Conservation (phyloP, 495 filamentous ascomycete species). For the Aspergillus cavernicola region DNA sequence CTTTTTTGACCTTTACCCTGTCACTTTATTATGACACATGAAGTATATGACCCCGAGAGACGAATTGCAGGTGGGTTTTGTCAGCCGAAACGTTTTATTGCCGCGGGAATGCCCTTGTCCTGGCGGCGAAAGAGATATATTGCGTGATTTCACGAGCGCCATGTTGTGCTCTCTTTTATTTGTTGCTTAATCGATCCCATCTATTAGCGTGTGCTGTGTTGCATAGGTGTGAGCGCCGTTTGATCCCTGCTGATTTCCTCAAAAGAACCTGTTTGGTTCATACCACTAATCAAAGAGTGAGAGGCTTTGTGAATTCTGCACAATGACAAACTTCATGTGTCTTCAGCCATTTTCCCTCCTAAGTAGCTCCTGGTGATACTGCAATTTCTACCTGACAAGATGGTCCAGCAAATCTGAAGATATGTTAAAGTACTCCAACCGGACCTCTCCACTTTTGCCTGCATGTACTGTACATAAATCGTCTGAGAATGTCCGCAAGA, state of each 20-base stretch:
- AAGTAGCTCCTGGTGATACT: no score
- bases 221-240: constrained; percentile 4
- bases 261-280: background rate
- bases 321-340: background rate
- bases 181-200: background rate
- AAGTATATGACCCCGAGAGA: background rate
- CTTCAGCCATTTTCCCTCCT: background rate
- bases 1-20: background rate
- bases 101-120: background rate
- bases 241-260: background rate
- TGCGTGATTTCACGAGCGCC: background rate
- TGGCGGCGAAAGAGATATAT: background rate
- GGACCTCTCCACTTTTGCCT: background rate
- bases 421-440: no score
- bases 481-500: background rate
- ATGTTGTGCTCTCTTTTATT: background rate
- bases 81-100: background rate
- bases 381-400: no score
- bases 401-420: no score
- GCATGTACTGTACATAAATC: background rate
- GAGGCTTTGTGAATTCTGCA: background rate
- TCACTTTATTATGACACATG: constrained; percentile 1
- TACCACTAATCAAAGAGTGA: background rate
- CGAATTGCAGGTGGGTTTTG: background rate
- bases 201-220: constrained; percentile 4